phyloP scores from a whole-genome alignment of 176 grass and related monocot genomes.

The Chloris gayana region DNA sequence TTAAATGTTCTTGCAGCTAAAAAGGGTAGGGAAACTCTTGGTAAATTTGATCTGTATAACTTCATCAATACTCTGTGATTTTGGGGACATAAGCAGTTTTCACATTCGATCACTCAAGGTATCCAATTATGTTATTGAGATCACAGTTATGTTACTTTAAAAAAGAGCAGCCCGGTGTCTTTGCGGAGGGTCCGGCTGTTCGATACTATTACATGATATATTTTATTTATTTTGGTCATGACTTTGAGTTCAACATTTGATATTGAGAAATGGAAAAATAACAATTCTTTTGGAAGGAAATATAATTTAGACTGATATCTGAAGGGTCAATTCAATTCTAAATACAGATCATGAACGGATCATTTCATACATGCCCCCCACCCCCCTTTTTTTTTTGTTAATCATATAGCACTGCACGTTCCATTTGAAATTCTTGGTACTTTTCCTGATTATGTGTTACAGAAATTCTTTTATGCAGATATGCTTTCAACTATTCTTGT shows the following conservation, averaged over 20 bases:
- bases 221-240: background rate
- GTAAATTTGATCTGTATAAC: no score
- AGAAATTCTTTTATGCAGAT: background rate
- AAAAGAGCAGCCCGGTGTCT: background rate
- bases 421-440: background rate
- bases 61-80: background rate
- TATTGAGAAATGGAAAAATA: no score
- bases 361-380: no score
- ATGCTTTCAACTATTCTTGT: background rate
- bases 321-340: background rate
- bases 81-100: no score
- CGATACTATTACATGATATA: background rate
- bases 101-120: background rate
- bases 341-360: background rate
- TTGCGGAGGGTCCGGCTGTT: background rate
- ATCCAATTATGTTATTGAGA: background rate
- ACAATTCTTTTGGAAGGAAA: background rate
- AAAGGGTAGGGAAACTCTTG: background rate
- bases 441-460: background rate
- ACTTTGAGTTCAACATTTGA: background rate
- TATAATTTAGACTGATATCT: background rate
- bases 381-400: background rate
- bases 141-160: background rate
- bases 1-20: background rate
- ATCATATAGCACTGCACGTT: background rate